Evolutionary conservation across 169 alveolate genomes (phyloP).

Genomic region (Plasmodium yoelii): DNA sequence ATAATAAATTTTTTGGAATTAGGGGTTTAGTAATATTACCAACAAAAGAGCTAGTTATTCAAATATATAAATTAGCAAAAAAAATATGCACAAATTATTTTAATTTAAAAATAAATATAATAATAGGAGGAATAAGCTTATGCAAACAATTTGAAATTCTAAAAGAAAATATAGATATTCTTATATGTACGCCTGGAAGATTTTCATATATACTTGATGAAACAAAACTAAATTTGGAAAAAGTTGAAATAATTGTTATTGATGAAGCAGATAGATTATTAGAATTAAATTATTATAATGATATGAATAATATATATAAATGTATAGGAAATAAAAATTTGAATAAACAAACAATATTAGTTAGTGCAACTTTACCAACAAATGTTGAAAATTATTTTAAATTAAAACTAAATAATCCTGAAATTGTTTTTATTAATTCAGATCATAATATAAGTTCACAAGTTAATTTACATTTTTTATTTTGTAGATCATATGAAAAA

Average conservation of each 20-base stretch:
- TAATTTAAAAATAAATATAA: slow-evolving; percentile 90
- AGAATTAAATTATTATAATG: slow-evolving; percentile 94
- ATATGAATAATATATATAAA: slow-evolving; percentile 87
- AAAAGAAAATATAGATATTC: slow-evolving; percentile 95
- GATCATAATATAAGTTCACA: slow-evolving; percentile 90
- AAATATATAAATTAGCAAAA: slow-evolving; percentile 85
- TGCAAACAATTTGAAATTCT: slow-evolving; percentile 94
- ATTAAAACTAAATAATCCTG: slow-evolving; percentile 94
- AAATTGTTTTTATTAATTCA: slow-evolving; percentile 87
- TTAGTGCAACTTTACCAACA: slow-evolving; percentile 96
- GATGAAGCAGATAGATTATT: slow-evolving; percentile 97
- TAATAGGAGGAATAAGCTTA: slow-evolving; percentile 96
- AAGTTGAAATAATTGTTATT: slow-evolving; percentile 91
- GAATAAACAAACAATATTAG: slow-evolving; percentile 90
- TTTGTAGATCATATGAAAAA: slow-evolving; percentile 89
- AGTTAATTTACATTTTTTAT: slow-evolving; percentile 72
- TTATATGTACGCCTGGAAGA: slow-evolving; percentile 97
- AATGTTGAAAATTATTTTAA: slow-evolving; percentile 92
- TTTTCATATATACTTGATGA: slow-evolving; percentile 93
- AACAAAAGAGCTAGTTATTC: slow-evolving; percentile 94
- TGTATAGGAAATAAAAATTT: slow-evolving; percentile 89
- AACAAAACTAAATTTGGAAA: slow-evolving; percentile 89
- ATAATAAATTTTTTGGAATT: slow-evolving; percentile 94
- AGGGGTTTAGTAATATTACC: slow-evolving; percentile 95
- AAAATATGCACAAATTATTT: slow-evolving; percentile 87